Evolutionary conservation across 345 rosid species (phyloP), one percentile per base, ranked within the genome.

Genomic region (Aegle marmelos): DNA sequence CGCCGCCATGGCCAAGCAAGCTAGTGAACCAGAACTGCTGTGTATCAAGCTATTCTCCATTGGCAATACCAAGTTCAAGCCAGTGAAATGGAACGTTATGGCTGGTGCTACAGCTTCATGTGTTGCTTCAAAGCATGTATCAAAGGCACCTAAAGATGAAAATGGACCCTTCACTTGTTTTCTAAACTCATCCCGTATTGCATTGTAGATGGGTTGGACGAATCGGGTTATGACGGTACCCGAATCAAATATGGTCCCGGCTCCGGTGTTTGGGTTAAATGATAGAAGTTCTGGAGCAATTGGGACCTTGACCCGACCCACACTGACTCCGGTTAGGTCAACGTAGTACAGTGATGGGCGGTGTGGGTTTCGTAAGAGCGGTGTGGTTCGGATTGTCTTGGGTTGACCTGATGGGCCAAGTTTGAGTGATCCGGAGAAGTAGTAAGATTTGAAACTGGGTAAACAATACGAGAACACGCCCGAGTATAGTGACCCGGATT

Each of bases 211-310:
- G 36, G 97, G 93, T 65, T 82, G 83, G 14, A 78, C 74, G 37
- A 95, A 93, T 50, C 98, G 92, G 82, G 98, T 95, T 61, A 94
- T 92, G 0, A 93, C 98, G 1, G 97, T 91, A 2, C 98, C 98
- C 30, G 97, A 94, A 48, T 94, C 98, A 4, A 94, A 85, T 53
- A 92, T 87, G 31, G 98, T 95, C 8, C 98, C 97, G 0, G 95
- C 90, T 3, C 98, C 98, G 0, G 98, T 83, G 53, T 10, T 84
- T 0, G 95, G 85, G 91, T 93, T 79, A 68, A 95, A 90, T 5
- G 84, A 19, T 24, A 91, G 82, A 30, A 50, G 83, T 22, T 77
- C 84, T 6, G 82, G 83, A 74, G 83, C 83, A 34, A 91, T 53
- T 33, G 90, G 93, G 1, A 91, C 90, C 1, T 1, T 74, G 45